Percentiles rank a stretch among this genome's conserved stretches.
Evolutionary conservation across 2,329 filamentous ascomycete species (phyloP).

Genomic region (Tolypocladium endophyticum): DNA sequence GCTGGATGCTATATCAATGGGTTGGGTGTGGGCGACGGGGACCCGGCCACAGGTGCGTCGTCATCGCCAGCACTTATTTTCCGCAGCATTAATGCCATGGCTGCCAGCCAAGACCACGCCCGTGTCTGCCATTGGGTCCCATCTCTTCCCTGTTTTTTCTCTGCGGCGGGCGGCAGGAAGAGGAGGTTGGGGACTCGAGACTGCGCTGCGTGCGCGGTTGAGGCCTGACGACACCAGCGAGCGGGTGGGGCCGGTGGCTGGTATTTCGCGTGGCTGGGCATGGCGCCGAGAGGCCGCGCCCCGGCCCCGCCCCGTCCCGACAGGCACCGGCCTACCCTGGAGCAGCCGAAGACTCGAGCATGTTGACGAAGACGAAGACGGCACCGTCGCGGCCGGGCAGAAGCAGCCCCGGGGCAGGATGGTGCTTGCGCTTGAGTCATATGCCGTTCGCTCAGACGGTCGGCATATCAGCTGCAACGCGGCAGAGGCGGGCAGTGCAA

Average conservation of each 20-base stretch:
- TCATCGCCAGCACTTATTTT: not conserved
- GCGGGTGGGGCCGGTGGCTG: slow-evolving; percentile 1
- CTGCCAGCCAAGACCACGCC: not conserved
- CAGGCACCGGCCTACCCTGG: not conserved
- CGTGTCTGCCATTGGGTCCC: not conserved
- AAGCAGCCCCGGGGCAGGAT: not conserved
- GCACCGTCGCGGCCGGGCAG: not conserved
- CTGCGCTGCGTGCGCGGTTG: not conserved
- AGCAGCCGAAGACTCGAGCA: not conserved
- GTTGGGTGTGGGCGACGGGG: not conserved
- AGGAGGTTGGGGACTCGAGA: not conserved
- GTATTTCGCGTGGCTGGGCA: not conserved
- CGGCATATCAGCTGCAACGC: not conserved
- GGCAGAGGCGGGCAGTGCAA: not conserved
- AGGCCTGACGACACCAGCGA: not conserved
- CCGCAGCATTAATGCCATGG: not conserved
- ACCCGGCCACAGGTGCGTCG: not conserved
- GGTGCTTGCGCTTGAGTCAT: not conserved
- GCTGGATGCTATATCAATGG: not conserved
- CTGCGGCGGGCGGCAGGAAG: not conserved
- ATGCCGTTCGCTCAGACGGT: not conserved
- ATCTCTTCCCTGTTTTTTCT: not conserved
- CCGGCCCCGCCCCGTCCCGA: not conserved
- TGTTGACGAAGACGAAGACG: not conserved
- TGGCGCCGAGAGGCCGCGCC: not conserved